Conservation (phyloP, 768 basidiomycete species). For the Coprinopsis sp. region DNA sequence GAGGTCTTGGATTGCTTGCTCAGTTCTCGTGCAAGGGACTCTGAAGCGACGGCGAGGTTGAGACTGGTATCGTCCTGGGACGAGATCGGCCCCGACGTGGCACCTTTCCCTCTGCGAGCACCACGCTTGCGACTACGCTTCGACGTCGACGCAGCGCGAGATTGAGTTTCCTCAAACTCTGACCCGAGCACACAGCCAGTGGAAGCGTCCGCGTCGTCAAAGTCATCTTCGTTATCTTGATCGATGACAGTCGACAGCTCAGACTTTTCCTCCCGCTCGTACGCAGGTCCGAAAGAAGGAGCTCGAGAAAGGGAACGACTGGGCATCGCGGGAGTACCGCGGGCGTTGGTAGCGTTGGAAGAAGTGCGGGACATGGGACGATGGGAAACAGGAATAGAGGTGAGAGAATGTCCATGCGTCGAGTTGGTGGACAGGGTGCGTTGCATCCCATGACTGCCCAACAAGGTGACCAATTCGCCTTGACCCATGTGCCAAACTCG, state of each 20-base stretch:
- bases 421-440: slow-evolving; percentile 60
- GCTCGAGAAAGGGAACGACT: slow-evolving; percentile 59
- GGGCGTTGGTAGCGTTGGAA: slow-evolving; percentile 39
- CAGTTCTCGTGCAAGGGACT: slow-evolving; percentile 80
- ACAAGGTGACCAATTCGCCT: slow-evolving; percentile 68
- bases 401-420: slow-evolving; percentile 59
- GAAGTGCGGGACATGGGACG: slow-evolving; percentile 68
- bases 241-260: slow-evolving; percentile 54
- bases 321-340: slow-evolving; percentile 49
- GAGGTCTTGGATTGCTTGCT: slow-evolving; percentile 58
- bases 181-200: slow-evolving; percentile 31
- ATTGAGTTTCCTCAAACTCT: slow-evolving; percentile 35
- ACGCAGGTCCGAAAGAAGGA: slow-evolving; percentile 53
- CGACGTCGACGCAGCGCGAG: slow-evolving; percentile 65
- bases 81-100: slow-evolving; percentile 28
- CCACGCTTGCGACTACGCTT: slow-evolving; percentile 85
- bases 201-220: slow-evolving; percentile 38
- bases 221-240: slow-evolving; percentile 46
- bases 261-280: slow-evolving; percentile 37
- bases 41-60: slow-evolving; percentile 74
- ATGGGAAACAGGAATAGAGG: slow-evolving; percentile 61
- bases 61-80: slow-evolving; percentile 55
- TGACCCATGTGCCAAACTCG: slow-evolving; percentile 85
- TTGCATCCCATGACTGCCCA: slow-evolving; percentile 53
- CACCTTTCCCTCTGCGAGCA: slow-evolving; percentile 75